Evolutionary conservation across 73 alveolate genomes (phyloP).

Genomic region (Stentor roeselii): DNA sequence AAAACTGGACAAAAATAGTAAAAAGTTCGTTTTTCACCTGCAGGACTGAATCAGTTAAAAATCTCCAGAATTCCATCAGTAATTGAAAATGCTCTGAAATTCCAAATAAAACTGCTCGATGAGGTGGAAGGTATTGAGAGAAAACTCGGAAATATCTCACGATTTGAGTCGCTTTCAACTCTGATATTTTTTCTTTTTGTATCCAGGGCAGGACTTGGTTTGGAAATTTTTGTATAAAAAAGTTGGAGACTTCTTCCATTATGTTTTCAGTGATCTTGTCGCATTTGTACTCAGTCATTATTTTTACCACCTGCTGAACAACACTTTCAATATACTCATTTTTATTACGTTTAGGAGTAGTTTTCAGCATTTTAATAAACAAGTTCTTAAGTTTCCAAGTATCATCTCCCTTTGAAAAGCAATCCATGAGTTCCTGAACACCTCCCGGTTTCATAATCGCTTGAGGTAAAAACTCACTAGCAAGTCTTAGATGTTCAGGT

Average conservation of each 20-base stretch:
- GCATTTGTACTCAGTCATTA: not conserved
- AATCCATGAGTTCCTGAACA: not conserved
- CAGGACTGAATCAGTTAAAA: not conserved
- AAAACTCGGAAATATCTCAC: not conserved
- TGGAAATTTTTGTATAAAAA: not conserved
- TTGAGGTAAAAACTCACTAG: not conserved
- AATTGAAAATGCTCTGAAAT: not conserved
- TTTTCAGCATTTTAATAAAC: not conserved
- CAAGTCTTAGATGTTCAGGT: not conserved
- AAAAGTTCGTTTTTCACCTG: not conserved
- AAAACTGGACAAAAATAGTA: not conserved
- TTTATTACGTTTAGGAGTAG: not conserved
- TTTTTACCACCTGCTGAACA: not conserved
- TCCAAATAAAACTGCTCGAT: not conserved
- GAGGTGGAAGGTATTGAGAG: not conserved
- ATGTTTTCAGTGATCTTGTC: not conserved
- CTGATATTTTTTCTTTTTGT: not conserved
- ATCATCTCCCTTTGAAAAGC: not conserved
- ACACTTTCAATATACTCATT: not conserved
- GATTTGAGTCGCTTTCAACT: not conserved
- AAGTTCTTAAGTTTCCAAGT: not conserved
- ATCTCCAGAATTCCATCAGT: not conserved
- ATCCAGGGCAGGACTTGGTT: not conserved
- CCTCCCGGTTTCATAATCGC: not conserved
- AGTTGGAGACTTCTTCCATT: not conserved